Percentiles rank a stretch among this genome's conserved stretches.
These are phyloP conservation scores for Nakazawaea wickerhamii DNA, from an alignment of 805 yeast genomes.

Conservation along the genomic window DNA sequence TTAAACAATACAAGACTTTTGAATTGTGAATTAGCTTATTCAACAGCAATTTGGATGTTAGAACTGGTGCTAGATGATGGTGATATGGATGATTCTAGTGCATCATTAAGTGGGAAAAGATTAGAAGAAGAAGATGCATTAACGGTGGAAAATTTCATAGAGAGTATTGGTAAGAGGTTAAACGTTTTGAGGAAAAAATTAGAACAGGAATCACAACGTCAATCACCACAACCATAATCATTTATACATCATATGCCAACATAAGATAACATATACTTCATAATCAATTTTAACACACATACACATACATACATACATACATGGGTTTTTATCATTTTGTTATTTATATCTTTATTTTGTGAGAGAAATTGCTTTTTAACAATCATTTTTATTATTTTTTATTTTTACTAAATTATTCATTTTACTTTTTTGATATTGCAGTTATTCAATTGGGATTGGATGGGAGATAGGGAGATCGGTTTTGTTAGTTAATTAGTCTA, in stretches of 20 bases:
- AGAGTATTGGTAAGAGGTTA: constrained; percentile 76
- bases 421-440: too few relatives aligned
- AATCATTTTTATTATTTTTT: too few relatives aligned
- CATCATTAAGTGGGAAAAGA: constrained; percentile 21
- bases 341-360: too few relatives aligned
- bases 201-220: constrained; percentile 16
- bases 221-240: background rate
- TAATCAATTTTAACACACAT: too few relatives aligned
- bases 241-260: background rate
- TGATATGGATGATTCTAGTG: constrained; percentile 24
- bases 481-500: too few relatives aligned
- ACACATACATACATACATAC: too few relatives aligned
- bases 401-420: too few relatives aligned
- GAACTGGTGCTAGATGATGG: constrained; percentile 69
- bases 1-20: constrained; percentile 63
- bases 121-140: constrained; percentile 69
- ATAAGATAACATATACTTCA: too few relatives aligned
- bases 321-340: too few relatives aligned
- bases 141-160: constrained; percentile 76
- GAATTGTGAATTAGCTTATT: constrained; percentile 83
- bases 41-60: constrained; percentile 93
- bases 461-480: too few relatives aligned
- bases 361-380: too few relatives aligned
- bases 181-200: constrained; percentile 64
- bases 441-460: too few relatives aligned